Evolutionary conservation across 2,329 filamentous ascomycete genomes (phyloP).

Genomic region (Exophiala spinifera): DNA sequence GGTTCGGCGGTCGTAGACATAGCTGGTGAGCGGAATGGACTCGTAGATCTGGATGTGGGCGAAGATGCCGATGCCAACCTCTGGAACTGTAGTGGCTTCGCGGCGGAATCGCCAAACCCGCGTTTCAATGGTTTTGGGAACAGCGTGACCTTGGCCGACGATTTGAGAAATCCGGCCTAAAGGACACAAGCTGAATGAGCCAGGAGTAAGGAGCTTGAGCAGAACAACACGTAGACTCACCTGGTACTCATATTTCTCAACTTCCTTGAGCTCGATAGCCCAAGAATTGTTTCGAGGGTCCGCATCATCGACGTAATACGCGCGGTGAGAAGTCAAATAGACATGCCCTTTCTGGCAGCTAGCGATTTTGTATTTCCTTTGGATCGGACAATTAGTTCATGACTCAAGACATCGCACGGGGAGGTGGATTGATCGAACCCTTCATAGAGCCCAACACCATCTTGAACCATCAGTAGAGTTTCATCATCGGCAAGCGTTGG

Average conservation of each 20-base stretch:
- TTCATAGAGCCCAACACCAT: slow-evolving; percentile 95
- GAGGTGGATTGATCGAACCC: slow-evolving; percentile 61
- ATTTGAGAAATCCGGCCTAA: slow-evolving; percentile 87
- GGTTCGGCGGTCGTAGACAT: slow-evolving; percentile 37
- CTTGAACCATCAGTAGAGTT: slow-evolving; percentile 91
- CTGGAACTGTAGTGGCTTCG: slow-evolving; percentile 25
- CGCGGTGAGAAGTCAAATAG: slow-evolving; percentile 91
- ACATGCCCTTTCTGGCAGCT: slow-evolving; percentile 94
- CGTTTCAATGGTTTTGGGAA: slow-evolving; percentile 75
- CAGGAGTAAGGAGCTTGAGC: no score
- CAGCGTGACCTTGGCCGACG: slow-evolving; percentile 87
- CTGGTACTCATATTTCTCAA: slow-evolving; percentile 88
- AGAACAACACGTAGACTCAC: slow-evolving; percentile 44
- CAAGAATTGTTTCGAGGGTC: slow-evolving; percentile 82
- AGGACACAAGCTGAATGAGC: not conserved
- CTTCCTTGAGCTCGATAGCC: slow-evolving; percentile 81
- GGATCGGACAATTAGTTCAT: slow-evolving; percentile 6
- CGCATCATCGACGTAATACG: slow-evolving; percentile 88
- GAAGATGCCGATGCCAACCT: slow-evolving; percentile 31
- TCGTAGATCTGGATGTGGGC: slow-evolving; percentile 32
- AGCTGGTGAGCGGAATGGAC: slow-evolving; percentile 35
- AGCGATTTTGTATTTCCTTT: slow-evolving; percentile 88
- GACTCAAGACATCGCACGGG: not conserved
- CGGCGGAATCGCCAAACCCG: slow-evolving; percentile 49
- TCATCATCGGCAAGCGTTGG: slow-evolving; percentile 91